Conservation (phyloP, 441 rosid genomes). For the Jatropha multifida region DNA sequence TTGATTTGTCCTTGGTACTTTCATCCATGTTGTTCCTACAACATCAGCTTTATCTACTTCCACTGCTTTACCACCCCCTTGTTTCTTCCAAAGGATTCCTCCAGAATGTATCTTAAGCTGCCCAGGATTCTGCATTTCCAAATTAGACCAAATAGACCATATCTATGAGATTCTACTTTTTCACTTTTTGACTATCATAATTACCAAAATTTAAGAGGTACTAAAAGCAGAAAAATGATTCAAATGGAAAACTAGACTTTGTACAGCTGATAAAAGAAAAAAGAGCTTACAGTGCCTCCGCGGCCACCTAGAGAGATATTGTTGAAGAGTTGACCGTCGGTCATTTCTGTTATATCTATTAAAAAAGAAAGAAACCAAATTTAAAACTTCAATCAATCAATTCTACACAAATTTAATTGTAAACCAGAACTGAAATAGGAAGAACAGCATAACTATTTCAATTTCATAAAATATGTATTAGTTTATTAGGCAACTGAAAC, state of each 20-base stretch:
- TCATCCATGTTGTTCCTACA: constrained; percentile 77
- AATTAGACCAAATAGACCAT: not conserved
- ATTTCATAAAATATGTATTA: too few species aligned
- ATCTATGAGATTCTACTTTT: too few species aligned
- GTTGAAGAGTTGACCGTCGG: constrained; percentile 78
- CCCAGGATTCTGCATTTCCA: constrained; percentile 72
- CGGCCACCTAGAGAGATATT: constrained; percentile 88
- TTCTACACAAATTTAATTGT: too few species aligned
- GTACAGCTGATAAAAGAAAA: not conserved
- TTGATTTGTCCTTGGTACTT: constrained; percentile 82
- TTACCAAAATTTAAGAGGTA: too few species aligned
- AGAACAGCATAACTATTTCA: too few species aligned
- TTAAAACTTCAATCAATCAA: too few species aligned
- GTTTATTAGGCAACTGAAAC: too few species aligned
- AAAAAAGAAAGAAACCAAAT: too few species aligned
- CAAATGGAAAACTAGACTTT: too few species aligned
- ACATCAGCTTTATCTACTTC: constrained; percentile 88
- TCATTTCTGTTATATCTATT: constrained; percentile 33
- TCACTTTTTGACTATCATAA: too few species aligned
- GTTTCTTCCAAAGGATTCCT: constrained; percentile 93
- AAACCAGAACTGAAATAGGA: too few species aligned
- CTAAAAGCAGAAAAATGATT: too few species aligned
- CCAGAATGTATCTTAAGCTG: constrained; percentile 71
- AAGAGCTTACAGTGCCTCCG: constrained; percentile 66
- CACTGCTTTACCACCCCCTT: constrained; percentile 94